These are phyloP conservation scores for Raffaelea deltoideospora DNA, from an alignment of 2,329 filamentous ascomycete genomes.

Conservation along the genomic window DNA sequence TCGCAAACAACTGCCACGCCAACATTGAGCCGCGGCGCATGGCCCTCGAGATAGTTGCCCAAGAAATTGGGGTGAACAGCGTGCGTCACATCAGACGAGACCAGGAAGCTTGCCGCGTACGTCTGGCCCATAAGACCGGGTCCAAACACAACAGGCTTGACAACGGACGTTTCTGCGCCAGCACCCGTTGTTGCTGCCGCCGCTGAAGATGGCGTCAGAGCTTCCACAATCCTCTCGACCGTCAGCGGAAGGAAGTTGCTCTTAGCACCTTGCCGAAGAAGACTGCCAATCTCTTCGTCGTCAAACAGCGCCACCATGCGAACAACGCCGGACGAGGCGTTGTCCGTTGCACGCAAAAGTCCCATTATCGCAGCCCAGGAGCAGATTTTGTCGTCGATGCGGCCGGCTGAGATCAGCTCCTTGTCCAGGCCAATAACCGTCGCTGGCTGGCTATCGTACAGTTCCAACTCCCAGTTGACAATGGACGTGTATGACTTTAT, in stretches of 20 bases:
- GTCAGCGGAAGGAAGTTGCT: slow-evolving; percentile 76
- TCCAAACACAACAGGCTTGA: no score
- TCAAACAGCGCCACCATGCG: slow-evolving; percentile 93
- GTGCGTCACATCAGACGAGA: slow-evolving; percentile 87
- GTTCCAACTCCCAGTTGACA: slow-evolving; percentile 91
- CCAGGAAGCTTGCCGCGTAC: slow-evolving; percentile 80
- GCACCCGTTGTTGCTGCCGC: slow-evolving; percentile 15
- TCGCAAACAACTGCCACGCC: slow-evolving; percentile 70
- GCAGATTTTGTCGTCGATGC: slow-evolving; percentile 96
- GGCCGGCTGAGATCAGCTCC: slow-evolving; percentile 88
- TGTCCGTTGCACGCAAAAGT: slow-evolving; percentile 52
- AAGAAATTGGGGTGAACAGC: slow-evolving; percentile 92
- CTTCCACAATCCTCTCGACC: slow-evolving; percentile 69
- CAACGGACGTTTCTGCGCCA: no score
- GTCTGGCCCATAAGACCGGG: slow-evolving; percentile 60
- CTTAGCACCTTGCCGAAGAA: slow-evolving; percentile 76
- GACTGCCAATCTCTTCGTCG: slow-evolving; percentile 88
- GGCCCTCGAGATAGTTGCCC: slow-evolving; percentile 65
- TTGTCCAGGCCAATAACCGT: slow-evolving; percentile 71
- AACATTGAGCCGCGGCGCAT: slow-evolving; percentile 77
- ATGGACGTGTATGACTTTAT: slow-evolving; percentile 60
- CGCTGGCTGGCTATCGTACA: slow-evolving; percentile 81
- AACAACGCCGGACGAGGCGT: slow-evolving; percentile 49
- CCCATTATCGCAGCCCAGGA: slow-evolving; percentile 82
- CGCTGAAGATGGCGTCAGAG: slow-evolving; percentile 39